Evolutionary conservation across 2,329 filamentous ascomycete species (phyloP).

Genomic region (Aspergillus eucalypticola): DNA sequence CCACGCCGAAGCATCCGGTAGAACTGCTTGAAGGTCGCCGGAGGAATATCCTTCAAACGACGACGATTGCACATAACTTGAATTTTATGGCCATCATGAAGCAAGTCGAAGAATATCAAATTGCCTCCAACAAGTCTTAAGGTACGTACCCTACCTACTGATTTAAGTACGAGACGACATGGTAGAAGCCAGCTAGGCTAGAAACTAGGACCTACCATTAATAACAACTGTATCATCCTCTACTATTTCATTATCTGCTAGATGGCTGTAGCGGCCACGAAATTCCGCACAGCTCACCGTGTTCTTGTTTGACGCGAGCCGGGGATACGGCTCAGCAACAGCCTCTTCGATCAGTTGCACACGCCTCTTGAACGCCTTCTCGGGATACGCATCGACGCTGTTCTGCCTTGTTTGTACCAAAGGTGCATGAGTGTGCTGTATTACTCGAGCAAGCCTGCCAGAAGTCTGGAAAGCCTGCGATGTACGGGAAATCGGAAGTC

Average conservation of each 20-base stretch:
- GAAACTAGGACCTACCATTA: slow-evolving; percentile 47
- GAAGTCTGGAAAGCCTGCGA: slow-evolving; percentile 3
- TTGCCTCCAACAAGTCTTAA: slow-evolving; percentile 72
- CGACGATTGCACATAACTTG: slow-evolving; percentile 75
- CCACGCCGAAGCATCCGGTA: slow-evolving; percentile 71
- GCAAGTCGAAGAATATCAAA: slow-evolving; percentile 81
- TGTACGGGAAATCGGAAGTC: slow-evolving; percentile 19
- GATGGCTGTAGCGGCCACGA: slow-evolving; percentile 36
- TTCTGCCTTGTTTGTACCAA: slow-evolving; percentile 22
- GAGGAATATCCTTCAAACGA: slow-evolving; percentile 37
- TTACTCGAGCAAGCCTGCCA: slow-evolving; percentile 12
- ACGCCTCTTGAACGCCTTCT: slow-evolving; percentile 39
- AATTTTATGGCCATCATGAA: slow-evolving; percentile 68
- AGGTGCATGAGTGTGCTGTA: background rate
- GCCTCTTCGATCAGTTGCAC: slow-evolving; percentile 40
- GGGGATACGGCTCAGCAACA: slow-evolving; percentile 42
- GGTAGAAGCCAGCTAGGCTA: slow-evolving; percentile 21
- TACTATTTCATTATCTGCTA: slow-evolving; percentile 43
- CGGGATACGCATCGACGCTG: slow-evolving; percentile 33
- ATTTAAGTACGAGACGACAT: slow-evolving; percentile 40
- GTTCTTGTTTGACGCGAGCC: slow-evolving; percentile 31
- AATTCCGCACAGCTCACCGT: slow-evolving; percentile 41
- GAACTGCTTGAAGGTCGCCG: slow-evolving; percentile 58
- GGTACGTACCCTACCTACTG: slow-evolving; percentile 70
- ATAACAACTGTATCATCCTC: slow-evolving; percentile 42